Evolutionary conservation across 257 asterid genomes (phyloP).

Genomic region (Buddleja alternifolia): DNA sequence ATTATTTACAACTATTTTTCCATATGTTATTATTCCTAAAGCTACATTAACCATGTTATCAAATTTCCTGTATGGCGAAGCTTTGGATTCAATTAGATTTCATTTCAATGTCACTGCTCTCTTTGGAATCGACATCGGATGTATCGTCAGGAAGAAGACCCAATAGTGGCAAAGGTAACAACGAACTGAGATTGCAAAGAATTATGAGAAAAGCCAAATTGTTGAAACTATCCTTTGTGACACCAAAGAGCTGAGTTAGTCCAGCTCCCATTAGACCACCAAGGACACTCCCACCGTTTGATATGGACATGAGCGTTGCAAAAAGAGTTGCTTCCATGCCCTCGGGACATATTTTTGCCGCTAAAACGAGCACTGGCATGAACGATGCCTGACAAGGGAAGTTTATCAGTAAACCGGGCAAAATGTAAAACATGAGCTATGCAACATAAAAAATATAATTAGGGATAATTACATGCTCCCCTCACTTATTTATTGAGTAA

Average conservation of each 20-base stretch:
- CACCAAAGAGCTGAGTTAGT: conserved; percentile 78
- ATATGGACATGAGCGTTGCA: conserved; percentile 95
- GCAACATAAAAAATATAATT: background rate
- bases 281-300: conserved; percentile 86
- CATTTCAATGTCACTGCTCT: conserved; percentile 61
- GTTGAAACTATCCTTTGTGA: conserved; percentile 82
- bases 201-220: conserved; percentile 70
- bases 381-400: conserved; percentile 71
- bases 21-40: conserved; percentile 9
- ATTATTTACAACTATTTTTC: conserved; percentile 35
- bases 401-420: background rate
- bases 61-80: conserved; percentile 3
- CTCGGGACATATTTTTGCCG: conserved; percentile 91
- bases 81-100: conserved; percentile 61
- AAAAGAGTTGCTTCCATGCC: conserved; percentile 98
- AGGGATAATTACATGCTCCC: too few relatives aligned
- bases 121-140: conserved; percentile 44
- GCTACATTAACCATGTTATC: conserved; percentile 1
- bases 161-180: conserved; percentile 86
- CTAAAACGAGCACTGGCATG: conserved; percentile 98
- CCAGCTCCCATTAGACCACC: conserved; percentile 97
- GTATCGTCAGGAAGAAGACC: conserved; percentile 82
- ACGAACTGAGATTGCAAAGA: conserved; percentile 93
- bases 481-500: too few relatives aligned
- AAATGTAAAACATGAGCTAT: conserved; percentile 15